Percentiles rank a stretch among this genome's conserved stretches.
Conservation (phyloP, 306 rosid genomes). For the Clitoria ternatea region DNA sequence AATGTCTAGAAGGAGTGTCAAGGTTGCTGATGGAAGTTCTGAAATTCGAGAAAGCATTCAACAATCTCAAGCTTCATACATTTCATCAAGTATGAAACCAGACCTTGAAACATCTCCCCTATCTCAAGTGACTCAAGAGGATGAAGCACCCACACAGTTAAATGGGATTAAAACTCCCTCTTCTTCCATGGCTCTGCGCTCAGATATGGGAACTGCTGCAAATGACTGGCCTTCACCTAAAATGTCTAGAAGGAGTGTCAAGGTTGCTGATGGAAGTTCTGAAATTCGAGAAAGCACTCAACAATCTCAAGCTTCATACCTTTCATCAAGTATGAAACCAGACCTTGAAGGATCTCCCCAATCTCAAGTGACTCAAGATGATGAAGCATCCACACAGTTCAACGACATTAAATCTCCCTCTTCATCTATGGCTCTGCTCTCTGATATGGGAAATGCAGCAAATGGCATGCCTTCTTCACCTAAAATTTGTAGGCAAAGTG, state of each 20-base stretch:
- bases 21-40: slow-evolving; percentile 25
- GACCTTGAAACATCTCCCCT: no score
- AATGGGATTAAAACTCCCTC: slow-evolving; percentile 33
- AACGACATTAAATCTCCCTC: slow-evolving; percentile 33
- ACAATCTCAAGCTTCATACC: no score
- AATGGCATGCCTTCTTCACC: slow-evolving; percentile 20
- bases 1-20: slow-evolving; percentile 24
- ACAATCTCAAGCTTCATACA: no score
- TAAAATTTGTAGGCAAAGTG: slow-evolving; percentile 24
- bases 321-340: no score
- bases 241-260: slow-evolving; percentile 24
- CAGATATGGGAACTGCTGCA: slow-evolving; percentile 21
- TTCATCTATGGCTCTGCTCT: slow-evolving; percentile 13
- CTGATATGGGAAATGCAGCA: slow-evolving; percentile 21
- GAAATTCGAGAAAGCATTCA: no score
- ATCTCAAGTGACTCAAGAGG: no score
- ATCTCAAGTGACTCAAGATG: no score
- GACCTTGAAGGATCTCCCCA: no score
- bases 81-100: no score
- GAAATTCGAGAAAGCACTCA: no score
- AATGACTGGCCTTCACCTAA: slow-evolving; percentile 17
- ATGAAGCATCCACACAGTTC: slow-evolving; percentile 22
- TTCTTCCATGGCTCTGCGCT: slow-evolving; percentile 13
- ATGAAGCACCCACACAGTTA: slow-evolving; percentile 21
- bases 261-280: slow-evolving; percentile 25